These are phyloP conservation scores for Geosmithia putterillii DNA, from an alignment of 2,329 filamentous ascomycete species.

Conservation along the genomic window DNA sequence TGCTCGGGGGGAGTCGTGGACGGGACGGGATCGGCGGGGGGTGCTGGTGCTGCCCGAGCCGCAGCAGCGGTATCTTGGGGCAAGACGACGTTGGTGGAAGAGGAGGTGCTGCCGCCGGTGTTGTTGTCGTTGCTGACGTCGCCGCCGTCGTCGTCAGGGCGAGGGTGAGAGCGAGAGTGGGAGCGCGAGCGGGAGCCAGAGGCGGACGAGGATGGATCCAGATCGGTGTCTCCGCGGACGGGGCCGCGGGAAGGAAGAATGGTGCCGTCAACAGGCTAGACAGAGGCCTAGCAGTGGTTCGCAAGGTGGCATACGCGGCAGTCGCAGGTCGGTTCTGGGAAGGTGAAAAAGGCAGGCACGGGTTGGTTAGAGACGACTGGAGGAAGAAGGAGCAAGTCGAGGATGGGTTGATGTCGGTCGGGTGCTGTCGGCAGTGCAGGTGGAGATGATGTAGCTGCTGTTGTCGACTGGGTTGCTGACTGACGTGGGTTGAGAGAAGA, in stretches of 20 bases:
- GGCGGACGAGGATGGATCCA: constrained; percentile 20
- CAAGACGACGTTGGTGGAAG: constrained; percentile 10
- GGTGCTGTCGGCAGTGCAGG: background rate
- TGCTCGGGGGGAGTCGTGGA: no score
- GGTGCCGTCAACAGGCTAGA: constrained; percentile 10
- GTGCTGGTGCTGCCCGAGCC: constrained; percentile 2
- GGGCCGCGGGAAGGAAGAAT: constrained; percentile 18
- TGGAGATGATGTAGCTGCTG: background rate
- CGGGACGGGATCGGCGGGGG: no score
- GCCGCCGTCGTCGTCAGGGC: constrained; percentile 40
- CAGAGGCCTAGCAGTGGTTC: constrained; percentile 6
- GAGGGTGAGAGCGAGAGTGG: constrained; percentile 14
- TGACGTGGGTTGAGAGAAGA: background rate
- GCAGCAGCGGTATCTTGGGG: constrained; percentile 14
- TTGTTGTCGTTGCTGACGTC: constrained; percentile 51
- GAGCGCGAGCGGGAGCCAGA: background rate
- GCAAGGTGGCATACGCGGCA: constrained; percentile 6
- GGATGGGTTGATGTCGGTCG: background rate
- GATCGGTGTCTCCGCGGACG: constrained; percentile 26
- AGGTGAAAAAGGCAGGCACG: background rate
- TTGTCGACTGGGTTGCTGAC: background rate
- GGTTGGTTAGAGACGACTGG: background rate
- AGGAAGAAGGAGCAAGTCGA: background rate
- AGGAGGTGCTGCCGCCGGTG: constrained; percentile 34
- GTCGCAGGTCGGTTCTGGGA: no score